A percentile compares a stretch with the other conserved stretches of the same genome.
Evolutionary conservation across 768 basidiomycete species (phyloP).

Genomic region (Boletus coccyginus): DNA sequence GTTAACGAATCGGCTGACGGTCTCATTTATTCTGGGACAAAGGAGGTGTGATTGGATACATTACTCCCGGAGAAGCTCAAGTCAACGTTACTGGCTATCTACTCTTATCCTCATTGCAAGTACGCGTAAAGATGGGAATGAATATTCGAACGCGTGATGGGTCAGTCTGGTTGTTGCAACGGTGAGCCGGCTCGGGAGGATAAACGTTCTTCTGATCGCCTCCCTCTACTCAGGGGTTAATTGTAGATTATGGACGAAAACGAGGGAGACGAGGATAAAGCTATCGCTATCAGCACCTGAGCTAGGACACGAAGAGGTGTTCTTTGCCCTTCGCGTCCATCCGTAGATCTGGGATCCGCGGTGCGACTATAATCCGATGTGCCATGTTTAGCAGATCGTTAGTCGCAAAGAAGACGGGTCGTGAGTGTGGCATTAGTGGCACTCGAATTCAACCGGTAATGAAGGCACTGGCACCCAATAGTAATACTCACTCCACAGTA

Average conservation of each 20-base stretch:
- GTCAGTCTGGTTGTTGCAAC: not conserved
- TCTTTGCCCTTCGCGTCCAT: not conserved
- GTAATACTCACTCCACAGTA: conserved; percentile 16
- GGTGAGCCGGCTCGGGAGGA: not conserved
- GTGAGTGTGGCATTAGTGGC: not conserved
- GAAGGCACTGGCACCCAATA: not conserved
- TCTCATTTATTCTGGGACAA: too few species aligned
- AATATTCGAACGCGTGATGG: not conserved
- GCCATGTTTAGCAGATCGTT: conserved; percentile 4
- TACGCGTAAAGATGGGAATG: conserved; percentile 8
- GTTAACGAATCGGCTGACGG: not conserved
- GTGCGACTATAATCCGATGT: not conserved
- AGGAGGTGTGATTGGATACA: not conserved
- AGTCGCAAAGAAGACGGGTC: conserved; percentile 5
- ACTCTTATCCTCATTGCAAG: not conserved
- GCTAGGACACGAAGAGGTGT: conserved; percentile 1
- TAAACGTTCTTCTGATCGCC: not conserved
- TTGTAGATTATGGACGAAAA: not conserved
- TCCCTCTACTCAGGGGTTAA: not conserved
- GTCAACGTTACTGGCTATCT: not conserved
- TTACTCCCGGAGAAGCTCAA: conserved; percentile 3
- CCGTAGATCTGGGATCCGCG: conserved; percentile 1
- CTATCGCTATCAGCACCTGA: not conserved
- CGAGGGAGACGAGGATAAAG: not conserved
- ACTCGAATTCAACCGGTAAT: not conserved